Evolutionary conservation across 805 yeast genomes (phyloP).

Genomic region (Zygoascus biomembranicola): DNA sequence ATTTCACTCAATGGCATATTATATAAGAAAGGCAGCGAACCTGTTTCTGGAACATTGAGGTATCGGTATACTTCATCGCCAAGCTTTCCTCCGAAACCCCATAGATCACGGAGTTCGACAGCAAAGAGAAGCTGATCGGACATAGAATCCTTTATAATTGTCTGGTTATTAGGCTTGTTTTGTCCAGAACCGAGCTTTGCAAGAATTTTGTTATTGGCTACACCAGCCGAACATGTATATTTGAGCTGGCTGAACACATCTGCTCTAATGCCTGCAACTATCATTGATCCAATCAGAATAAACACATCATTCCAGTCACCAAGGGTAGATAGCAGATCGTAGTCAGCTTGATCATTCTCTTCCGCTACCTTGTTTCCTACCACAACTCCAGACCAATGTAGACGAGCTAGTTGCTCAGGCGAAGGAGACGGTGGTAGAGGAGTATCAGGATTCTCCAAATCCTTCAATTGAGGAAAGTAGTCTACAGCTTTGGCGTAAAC

Average conservation of each 20-base stretch:
- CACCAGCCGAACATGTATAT: constrained; percentile 86
- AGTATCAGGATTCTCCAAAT: not conserved
- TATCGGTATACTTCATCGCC: constrained; percentile 53
- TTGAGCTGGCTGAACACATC: constrained; percentile 48
- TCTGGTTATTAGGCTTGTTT: constrained; percentile 80
- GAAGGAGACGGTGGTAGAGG: constrained; percentile 9
- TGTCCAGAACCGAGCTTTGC: constrained; percentile 85
- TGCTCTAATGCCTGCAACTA: constrained; percentile 47
- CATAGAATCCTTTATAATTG: constrained; percentile 49
- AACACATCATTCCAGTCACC: constrained; percentile 79
- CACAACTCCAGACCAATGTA: constrained; percentile 21
- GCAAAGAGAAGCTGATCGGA: constrained; percentile 47
- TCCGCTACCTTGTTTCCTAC: not conserved
- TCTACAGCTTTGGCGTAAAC: constrained; percentile 39
- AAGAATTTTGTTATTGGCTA: constrained; percentile 64
- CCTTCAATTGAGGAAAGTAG: constrained; percentile 40
- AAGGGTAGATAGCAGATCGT: constrained; percentile 15
- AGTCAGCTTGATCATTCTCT: constrained; percentile 10
- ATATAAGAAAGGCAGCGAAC: constrained; percentile 44
- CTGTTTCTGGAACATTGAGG: constrained; percentile 43
- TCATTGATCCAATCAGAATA: constrained; percentile 55
- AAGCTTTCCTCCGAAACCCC: constrained; percentile 86
- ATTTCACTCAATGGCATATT: constrained; percentile 36
- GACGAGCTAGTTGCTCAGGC: not conserved
- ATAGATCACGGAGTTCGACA: constrained; percentile 63